Evolutionary conservation across 768 basidiomycete species (phyloP).

Genomic region (Termitomyces sp.): DNA sequence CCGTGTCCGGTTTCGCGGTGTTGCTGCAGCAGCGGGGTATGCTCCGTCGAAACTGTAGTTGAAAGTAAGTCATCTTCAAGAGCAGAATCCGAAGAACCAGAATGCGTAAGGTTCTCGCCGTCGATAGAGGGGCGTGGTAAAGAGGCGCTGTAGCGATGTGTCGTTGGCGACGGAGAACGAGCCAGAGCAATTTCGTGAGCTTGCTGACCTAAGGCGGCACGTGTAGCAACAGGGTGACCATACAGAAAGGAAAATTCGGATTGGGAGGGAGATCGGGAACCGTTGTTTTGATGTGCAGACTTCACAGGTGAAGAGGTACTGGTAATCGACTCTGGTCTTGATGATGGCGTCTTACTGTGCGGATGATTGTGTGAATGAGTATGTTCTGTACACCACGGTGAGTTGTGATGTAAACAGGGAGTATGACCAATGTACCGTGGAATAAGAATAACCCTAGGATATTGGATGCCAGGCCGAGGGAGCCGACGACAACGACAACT

Average conservation of each 20-base stretch:
- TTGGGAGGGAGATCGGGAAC: slow-evolving; percentile 29
- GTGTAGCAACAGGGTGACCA: slow-evolving; percentile 71
- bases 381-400: slow-evolving; percentile 47
- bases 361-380: slow-evolving; percentile 61
- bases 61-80: slow-evolving; percentile 8
- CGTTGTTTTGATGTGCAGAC: slow-evolving; percentile 18
- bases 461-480: slow-evolving; percentile 86
- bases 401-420: slow-evolving; percentile 1
- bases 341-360: slow-evolving; percentile 40
- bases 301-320: slow-evolving; percentile 33
- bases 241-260: slow-evolving; percentile 59
- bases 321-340: slow-evolving; percentile 20
- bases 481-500: slow-evolving; percentile 88
- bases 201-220: slow-evolving; percentile 73
- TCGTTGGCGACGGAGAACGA: slow-evolving; percentile 49
- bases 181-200: slow-evolving; percentile 77
- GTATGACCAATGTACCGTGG: slow-evolving; percentile 63
- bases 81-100: slow-evolving; percentile 10
- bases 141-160: slow-evolving; percentile 23
- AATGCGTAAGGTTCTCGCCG: not conserved
- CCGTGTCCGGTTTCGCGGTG: slow-evolving; percentile 17
- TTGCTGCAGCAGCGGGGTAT: slow-evolving; percentile 41
- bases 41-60: slow-evolving; percentile 31
- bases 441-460: slow-evolving; percentile 92
- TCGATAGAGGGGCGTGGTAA: slow-evolving; percentile 24